Percentiles rank a stretch among this genome's conserved stretches.
These are phyloP conservation scores for Tetrahymena thermophila DNA, from an alignment of 73 alveolate species.

Conservation along the genomic window DNA sequence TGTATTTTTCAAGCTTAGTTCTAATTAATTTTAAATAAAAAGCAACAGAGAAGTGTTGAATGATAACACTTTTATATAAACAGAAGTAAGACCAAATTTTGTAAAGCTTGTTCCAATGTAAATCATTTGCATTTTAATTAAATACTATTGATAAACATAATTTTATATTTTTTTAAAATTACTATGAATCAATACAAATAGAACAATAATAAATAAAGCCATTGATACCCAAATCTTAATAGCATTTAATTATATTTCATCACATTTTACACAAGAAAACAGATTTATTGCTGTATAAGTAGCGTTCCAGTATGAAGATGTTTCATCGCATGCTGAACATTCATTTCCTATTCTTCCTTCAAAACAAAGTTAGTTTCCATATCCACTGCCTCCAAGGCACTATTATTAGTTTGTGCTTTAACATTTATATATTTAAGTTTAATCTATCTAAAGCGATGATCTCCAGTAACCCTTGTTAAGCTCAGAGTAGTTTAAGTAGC, in stretches of 20 bases:
- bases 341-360: neutral
- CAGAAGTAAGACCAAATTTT: neutral
- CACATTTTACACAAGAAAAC: neutral
- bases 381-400: neutral
- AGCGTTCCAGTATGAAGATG: neutral
- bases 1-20: neutral
- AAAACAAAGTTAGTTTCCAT: neutral
- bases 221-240: neutral
- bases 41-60: neutral
- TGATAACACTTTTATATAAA: neutral
- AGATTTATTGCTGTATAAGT: neutral
- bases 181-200: neutral
- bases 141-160: neutral
- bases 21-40: neutral
- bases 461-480: neutral
- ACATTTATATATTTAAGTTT: neutral
- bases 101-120: neutral
- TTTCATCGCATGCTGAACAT: neutral
- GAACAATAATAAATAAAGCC: neutral
- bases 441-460: neutral
- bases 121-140: neutral
- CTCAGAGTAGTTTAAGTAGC: neutral
- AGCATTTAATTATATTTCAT: neutral
- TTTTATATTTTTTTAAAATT: neutral
- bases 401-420: neutral